Base-by-base conservation (phyloP, 1,284 basidiomycete genomes). In the Exobasidium cylindrosporum region DNA sequence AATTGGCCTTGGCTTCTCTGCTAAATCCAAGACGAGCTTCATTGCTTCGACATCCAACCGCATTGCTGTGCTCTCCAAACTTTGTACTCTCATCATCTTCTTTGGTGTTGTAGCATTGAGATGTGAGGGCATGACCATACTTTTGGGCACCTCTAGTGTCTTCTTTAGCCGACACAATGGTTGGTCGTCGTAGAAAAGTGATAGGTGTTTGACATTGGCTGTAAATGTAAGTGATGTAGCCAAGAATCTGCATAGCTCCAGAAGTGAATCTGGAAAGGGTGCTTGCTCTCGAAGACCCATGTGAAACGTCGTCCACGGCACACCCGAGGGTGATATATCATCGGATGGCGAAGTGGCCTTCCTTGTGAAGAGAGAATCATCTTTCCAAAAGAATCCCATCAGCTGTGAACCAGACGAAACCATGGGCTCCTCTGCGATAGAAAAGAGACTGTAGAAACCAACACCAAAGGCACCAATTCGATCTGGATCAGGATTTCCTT, bases 341-440 rank as follows among this genome's bases (percentile, higher is more conserved):
- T 11, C 55, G 11, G 62, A 31, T 5, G 68, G 58, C 49, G 66
- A 67, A 54, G 61, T 70, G 29, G 76, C 75, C 6, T 72, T 67
- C 26, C 69, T 67, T 35, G 63, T 65, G 60, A 58, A 66, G 54
- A 79, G 77, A 13, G 73, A 65, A 35, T 79, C 77, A 32, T 72
- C 75, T 47, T 93, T 94, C 93, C 93, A 98, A 79, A 96, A 91
- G 80, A 98, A 97, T 1, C 89, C 90, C 92, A 96, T 96, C 54
- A 82, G 72, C 53, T 91, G 86, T 56, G 85, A 86, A 76, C 91
- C 93, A 17, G 90, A 93, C 10, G 87, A 89, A 7, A 97, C 94
- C 74, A 95, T 90, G 0, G 95, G 95, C 68, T 92, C 89, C 66
- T 97, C 94, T 63, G 67, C 73, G 14, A 83, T 81, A 55, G 80